Evolutionary conservation across 331 rosid species (phyloP), one percentile per base, ranked within the genome.

Genomic region (Cydonia oblonga): DNA sequence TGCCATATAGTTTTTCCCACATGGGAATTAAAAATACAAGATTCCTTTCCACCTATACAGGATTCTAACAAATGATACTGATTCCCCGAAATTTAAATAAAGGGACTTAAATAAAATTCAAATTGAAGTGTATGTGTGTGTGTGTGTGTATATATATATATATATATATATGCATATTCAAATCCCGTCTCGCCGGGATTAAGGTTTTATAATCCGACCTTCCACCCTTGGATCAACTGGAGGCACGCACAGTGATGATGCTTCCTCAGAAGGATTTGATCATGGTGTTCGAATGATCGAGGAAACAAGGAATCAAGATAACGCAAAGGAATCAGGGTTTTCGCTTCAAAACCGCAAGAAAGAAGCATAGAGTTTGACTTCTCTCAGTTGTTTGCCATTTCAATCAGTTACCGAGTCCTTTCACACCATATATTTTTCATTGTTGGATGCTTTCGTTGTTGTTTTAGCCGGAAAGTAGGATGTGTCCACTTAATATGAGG

Each of bases 341-440:
- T 86, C 97, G 11, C 92, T 92, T 71, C 98, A 87, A 80, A 72
- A 79, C 79, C 87, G 82, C 59, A 62, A 77, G 65, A 79, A 79
- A 30, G 68, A 59, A 49, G 86, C 76, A 35, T 85, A 76, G 79
- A 75, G 61, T 74, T 59, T 64, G 54, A 83, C 72, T 54, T 68
- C 46, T 51, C n/a, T 38, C 23, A 23, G 1, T 42, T 9, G 68
- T 64, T 49, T 6, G 25, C 9, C 20, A 49, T 16, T 49, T 49
- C 26, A 44, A 14, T 5, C 26, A 12, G 51, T 42, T 52, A 19
- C 11, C 46, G 69, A 29, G 19, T 29, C 54, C 15, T 81, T 46
- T 28, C 35, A 10, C 35, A 13, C 40, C 18, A 15, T 56, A 44
- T 64, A 49, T 49, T 28, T 58, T 68, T 42, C 67, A 7, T 20